A percentile compares a stretch with the other conserved stretches of the same genome.
phyloP scores from a whole-genome alignment of 2,329 filamentous ascomycete species.

The Cladobotryum protrusum region DNA sequence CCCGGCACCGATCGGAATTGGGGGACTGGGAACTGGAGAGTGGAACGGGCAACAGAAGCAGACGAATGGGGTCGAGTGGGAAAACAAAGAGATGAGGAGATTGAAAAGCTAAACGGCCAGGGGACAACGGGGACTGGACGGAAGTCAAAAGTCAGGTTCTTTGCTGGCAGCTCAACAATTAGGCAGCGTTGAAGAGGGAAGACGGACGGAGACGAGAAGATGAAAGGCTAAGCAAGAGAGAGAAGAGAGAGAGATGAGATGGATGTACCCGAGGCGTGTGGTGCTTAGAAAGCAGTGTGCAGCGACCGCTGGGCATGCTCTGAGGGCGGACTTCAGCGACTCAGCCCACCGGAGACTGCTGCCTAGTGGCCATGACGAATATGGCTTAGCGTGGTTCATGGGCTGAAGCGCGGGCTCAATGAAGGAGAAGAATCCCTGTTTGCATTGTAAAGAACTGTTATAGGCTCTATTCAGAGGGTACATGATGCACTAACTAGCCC shows the following conservation, averaged over 20 bases:
- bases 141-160: neutral
- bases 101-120: constrained; percentile 4
- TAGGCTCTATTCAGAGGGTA: constrained; percentile 3
- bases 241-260: constrained; percentile 8
- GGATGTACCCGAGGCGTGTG: constrained; percentile 8
- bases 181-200: neutral
- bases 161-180: too few relatives aligned
- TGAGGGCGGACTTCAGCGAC: constrained; percentile 5
- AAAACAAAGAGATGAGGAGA: neutral
- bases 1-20: neutral
- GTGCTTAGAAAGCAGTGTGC: constrained; percentile 10
- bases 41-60: too few relatives aligned
- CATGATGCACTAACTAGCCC: constrained; percentile 8
- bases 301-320: neutral
- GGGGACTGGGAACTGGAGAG: constrained; percentile 7
- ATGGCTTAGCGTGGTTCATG: constrained; percentile 12
- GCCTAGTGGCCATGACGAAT: constrained; percentile 14
- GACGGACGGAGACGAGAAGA: constrained; percentile 2
- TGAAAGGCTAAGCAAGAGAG: neutral
- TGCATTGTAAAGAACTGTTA: constrained; percentile 1
- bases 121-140: constrained; percentile 18
- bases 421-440: constrained; percentile 15
- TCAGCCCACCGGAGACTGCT: constrained; percentile 19
- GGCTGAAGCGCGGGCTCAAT: constrained; percentile 13
- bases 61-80: neutral